Percentiles rank a stretch among this genome's conserved stretches.
phyloP scores from a whole-genome alignment of 257 asterid genomes.

The Solanum gandarillasii region DNA sequence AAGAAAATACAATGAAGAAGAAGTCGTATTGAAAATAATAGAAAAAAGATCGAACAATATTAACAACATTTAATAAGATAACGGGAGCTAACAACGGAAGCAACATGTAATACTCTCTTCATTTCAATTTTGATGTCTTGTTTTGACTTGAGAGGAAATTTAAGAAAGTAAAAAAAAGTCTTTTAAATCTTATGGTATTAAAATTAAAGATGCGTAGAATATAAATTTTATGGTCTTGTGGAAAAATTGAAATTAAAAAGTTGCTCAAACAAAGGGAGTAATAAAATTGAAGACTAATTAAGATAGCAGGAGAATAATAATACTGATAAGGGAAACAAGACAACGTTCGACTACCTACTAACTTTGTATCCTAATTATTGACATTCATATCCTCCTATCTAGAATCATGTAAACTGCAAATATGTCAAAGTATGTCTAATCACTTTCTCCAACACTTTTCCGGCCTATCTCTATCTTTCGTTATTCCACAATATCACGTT shows the following conservation, averaged over 20 bases:
- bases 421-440: no score
- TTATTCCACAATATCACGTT: background rate
- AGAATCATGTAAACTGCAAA: background rate
- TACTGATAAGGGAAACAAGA: background rate
- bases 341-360: background rate
- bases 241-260: no score
- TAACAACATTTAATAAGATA: background rate
- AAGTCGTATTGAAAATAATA: background rate
- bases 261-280: background rate
- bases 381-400: background rate
- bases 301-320: background rate
- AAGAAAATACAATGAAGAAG: background rate
- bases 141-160: background rate
- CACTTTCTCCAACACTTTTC: no score
- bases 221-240: background rate
- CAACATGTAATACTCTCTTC: background rate
- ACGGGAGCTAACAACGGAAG: background rate
- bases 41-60: background rate
- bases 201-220: background rate
- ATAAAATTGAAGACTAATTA: background rate
- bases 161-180: background rate
- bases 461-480: no score
- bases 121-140: no score
- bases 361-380: background rate
- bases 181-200: no score